A percentile compares a stretch with the other conserved stretches of the same genome.
phyloP scores from a whole-genome alignment of 2,329 filamentous ascomycete species.

The Fusarium nisikadoi region DNA sequence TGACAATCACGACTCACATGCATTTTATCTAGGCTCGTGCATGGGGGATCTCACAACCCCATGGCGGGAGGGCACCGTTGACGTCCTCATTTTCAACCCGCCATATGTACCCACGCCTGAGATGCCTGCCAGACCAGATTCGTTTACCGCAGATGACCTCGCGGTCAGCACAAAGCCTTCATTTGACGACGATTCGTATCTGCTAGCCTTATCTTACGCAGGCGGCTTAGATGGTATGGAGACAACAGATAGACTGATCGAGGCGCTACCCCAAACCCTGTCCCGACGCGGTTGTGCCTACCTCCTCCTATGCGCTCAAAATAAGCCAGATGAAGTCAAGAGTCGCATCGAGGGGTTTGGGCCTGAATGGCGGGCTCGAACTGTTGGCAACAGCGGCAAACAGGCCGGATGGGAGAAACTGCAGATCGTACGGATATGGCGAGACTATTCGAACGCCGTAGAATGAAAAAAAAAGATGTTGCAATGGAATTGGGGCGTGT shows the following conservation, averaged over 20 bases:
- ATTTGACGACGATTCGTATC: constrained; percentile 84
- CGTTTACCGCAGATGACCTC: constrained; percentile 40
- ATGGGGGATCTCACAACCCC: constrained; percentile 76
- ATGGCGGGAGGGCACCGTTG: constrained; percentile 68
- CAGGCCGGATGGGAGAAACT: constrained; percentile 95
- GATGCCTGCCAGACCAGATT: constrained; percentile 66
- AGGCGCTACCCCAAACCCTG: constrained; percentile 73
- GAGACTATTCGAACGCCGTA: constrained; percentile 48
- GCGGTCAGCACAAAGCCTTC: constrained; percentile 49
- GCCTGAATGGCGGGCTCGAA: constrained; percentile 75
- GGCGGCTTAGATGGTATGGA: constrained; percentile 94
- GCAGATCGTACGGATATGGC: constrained; percentile 88
- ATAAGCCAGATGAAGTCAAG: constrained; percentile 82
- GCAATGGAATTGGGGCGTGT: constrained; percentile 32
- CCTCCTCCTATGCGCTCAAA: constrained; percentile 88
- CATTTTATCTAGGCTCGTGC: constrained; percentile 71
- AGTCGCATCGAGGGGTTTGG: constrained; percentile 65
- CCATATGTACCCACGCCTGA: constrained; percentile 92
- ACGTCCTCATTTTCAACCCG: constrained; percentile 95
- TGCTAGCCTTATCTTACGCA: constrained; percentile 87
- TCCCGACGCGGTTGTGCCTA: constrained; percentile 81
- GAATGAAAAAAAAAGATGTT: constrained; percentile 4
- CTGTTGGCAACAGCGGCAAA: constrained; percentile 84
- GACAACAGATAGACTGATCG: constrained; percentile 83
- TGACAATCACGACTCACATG: constrained; percentile 52